phyloP scores from a whole-genome alignment of 805 yeast genomes.

The Ogataea trehalophila region DNA sequence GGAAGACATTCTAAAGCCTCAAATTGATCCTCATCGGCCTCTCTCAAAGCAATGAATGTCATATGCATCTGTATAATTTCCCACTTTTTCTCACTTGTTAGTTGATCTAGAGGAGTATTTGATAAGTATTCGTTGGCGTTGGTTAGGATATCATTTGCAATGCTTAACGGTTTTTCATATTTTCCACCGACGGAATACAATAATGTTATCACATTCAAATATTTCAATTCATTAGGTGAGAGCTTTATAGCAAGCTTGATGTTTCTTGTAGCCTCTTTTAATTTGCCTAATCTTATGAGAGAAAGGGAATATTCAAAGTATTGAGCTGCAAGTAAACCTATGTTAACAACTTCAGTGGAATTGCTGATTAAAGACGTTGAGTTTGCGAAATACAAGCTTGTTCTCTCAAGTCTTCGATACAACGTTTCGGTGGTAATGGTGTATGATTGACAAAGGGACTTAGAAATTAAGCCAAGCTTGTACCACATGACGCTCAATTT shows the following conservation, averaged over 20 bases:
- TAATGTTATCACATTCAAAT: constrained; percentile 65
- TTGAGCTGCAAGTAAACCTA: not conserved
- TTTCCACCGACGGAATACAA: constrained; percentile 59
- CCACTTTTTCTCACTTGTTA: constrained; percentile 29
- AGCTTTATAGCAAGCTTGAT: constrained; percentile 44
- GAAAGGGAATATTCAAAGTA: constrained; percentile 43
- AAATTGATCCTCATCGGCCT: constrained; percentile 51
- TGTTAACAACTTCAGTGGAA: not conserved
- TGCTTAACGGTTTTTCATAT: constrained; percentile 26
- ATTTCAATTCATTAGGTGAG: constrained; percentile 51
- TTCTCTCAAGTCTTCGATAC: constrained; percentile 5
- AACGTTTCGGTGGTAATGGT: constrained; percentile 10
- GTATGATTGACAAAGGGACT: constrained; percentile 11
- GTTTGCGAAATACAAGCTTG: constrained; percentile 6
- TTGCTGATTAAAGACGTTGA: constrained; percentile 3
- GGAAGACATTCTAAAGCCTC: constrained; percentile 62
- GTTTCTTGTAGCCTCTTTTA: constrained; percentile 39
- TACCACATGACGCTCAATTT: constrained; percentile 23
- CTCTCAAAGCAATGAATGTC: constrained; percentile 69
- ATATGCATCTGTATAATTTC: constrained; percentile 64
- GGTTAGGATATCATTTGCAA: constrained; percentile 52
- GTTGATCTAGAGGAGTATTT: constrained; percentile 34
- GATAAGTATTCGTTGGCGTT: constrained; percentile 32
- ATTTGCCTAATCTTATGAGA: constrained; percentile 39
- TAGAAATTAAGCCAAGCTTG: constrained; percentile 21